A percentile compares a stretch with the other conserved stretches of the same genome.
Evolutionary conservation across 306 rosid genomes (phyloP).

Genomic region (Casuarina equisetifolia): DNA sequence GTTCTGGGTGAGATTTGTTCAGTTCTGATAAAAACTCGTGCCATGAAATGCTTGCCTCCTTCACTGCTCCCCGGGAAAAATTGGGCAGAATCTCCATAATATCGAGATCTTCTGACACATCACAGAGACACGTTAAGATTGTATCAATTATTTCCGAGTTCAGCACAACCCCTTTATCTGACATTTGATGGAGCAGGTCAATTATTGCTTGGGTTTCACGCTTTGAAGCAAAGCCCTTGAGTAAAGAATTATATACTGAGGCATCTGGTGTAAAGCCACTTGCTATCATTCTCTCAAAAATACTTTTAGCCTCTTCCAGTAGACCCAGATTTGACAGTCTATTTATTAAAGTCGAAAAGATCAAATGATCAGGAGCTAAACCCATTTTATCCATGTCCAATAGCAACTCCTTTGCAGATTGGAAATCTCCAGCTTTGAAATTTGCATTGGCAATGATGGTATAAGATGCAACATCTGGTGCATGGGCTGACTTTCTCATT

Average conservation of each 20-base stretch:
- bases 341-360: constrained; percentile 64
- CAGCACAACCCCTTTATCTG: constrained; percentile 57
- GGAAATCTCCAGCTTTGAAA: constrained; percentile 67
- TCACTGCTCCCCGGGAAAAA: constrained; percentile 42
- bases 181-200: constrained; percentile 66
- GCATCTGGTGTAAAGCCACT: constrained; percentile 57
- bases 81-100: constrained; percentile 57
- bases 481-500: constrained; percentile 42
- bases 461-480: constrained; percentile 58
- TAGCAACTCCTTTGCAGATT: constrained; percentile 52
- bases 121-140: constrained; percentile 58
- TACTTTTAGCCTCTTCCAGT: constrained; percentile 57
- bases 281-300: constrained; percentile 60
- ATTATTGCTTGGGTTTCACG: constrained; percentile 53
- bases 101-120: constrained; percentile 43
- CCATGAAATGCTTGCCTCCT: constrained; percentile 48
- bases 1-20: constrained; percentile 50
- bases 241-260: constrained; percentile 63
- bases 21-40: constrained; percentile 53
- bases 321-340: constrained; percentile 58
- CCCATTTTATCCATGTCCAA: constrained; percentile 52
- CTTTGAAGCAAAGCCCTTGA: constrained; percentile 52
- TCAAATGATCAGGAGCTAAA: constrained; percentile 54
- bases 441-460: constrained; percentile 64
- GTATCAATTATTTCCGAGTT: constrained; percentile 63